Base-by-base conservation (phyloP, 2,329 filamentous ascomycete genomes). In the Ramichloridium luteum region DNA sequence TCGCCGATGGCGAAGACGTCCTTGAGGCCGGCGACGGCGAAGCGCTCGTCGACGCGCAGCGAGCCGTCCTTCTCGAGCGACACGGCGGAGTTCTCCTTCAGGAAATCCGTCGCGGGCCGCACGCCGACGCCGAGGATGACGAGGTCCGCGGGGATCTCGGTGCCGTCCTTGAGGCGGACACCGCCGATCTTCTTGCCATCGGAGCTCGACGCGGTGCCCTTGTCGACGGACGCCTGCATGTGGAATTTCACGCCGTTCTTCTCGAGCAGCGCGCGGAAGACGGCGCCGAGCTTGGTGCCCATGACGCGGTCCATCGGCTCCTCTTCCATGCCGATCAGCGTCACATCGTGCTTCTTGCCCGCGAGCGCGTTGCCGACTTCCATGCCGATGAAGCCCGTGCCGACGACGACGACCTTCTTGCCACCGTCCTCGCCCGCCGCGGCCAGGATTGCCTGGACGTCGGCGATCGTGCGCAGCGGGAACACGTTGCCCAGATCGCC, bases 381-480 rank as follows among this genome's bases (percentile, higher is more conserved):
- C 81, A 98, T 92, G 25, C 90, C 90, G 51, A 98, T 98, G 58
- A 98, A 98, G 1, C 84, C 93, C 37, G 80, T 88, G 25, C 90
- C 90, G 32, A 98, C 68, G 10, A 98, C 68, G 28, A 93, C 84
- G 44, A 98, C 75, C 58, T 93, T 94, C 68, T 93, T 94, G 37
- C 74, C 75, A 51, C 81, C 79, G 26, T 82, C 73, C 16, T 71
- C 62, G 5, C 84, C 84, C 28, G 93, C 80, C 5, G 84, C 83
- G 1, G 65, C 68, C 15, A 84, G 67, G 43, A 98, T 94, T 36
- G 67, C 68, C 54, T 86, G 74, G 1, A 77, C 73, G 50, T 96
- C 77, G 25, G 77, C 68, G n/a, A 92, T 65, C 8, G 67, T 77
- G 32, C 90, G 74, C 8, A 98, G 68, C 1, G 80, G 70, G 59